These are phyloP conservation scores for Schizochytrium sp. DNA, from an alignment of 108 stramenopile species.

Conservation along the genomic window DNA sequence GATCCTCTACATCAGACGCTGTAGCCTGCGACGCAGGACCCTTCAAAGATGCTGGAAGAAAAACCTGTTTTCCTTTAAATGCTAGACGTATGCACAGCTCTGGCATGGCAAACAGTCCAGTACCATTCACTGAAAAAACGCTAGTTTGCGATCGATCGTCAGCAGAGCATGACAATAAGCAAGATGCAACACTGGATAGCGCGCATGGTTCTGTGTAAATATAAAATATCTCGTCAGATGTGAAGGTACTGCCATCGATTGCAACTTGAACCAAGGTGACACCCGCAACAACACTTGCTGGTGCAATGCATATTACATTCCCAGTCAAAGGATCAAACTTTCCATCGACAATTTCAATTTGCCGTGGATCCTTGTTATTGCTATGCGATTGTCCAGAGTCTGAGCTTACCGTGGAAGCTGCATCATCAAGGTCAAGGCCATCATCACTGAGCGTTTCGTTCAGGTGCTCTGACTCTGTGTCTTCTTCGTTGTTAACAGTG, in stretches of 20 bases:
- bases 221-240: conserved; percentile 13
- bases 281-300: background rate
- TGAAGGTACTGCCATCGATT: conserved; percentile 33
- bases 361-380: background rate
- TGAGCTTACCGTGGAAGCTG: background rate
- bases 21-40: too few species aligned
- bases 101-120: conserved; percentile 32
- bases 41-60: background rate
- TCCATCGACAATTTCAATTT: background rate
- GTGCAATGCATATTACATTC: background rate
- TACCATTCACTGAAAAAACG: background rate
- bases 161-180: background rate
- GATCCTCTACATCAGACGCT: too few species aligned
- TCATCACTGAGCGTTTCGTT: conserved; percentile 2
- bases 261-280: conserved; percentile 30
- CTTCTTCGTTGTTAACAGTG: background rate
- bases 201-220: conserved; percentile 29
- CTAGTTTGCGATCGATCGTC: background rate
- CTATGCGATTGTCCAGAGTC: background rate
- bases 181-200: background rate
- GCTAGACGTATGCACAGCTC: conserved; percentile 13
- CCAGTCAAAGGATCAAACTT: background rate
- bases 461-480: background rate
- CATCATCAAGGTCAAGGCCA: conserved; percentile 20
- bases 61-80: background rate